A percentile compares a stretch with the other conserved stretches of the same genome.
Evolutionary conservation across 306 rosid genomes (phyloP).

Genomic region (Begonia peltatifolia): DNA sequence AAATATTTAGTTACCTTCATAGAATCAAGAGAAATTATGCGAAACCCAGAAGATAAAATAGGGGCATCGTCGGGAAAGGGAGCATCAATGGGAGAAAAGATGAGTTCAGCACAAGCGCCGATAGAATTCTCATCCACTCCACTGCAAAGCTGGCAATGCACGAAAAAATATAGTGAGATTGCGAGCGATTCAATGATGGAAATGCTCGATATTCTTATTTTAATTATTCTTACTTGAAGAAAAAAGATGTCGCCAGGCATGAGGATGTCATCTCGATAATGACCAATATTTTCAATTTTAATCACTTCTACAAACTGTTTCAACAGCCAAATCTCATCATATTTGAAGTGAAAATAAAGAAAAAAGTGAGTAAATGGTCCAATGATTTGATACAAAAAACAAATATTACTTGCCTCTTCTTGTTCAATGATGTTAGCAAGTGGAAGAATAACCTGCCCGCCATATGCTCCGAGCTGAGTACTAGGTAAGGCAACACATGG

Average conservation of each 20-base stretch:
- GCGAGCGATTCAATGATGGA: too few species aligned
- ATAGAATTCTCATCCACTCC: constrained; percentile 85
- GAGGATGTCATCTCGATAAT: constrained; percentile 69
- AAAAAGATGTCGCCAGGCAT: constrained; percentile 74
- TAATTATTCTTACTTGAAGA: constrained; percentile 51
- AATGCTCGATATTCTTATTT: too few species aligned
- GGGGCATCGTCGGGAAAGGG: constrained; percentile 95
- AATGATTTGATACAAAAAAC: background rate
- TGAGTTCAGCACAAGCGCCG: constrained; percentile 78
- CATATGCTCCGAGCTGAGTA: constrained; percentile 56
- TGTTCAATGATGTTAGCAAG: constrained; percentile 89
- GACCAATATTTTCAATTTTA: constrained; percentile 77
- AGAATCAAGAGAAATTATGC: constrained; percentile 86
- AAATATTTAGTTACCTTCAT: constrained; percentile 26
- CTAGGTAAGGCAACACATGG: constrained; percentile 61
- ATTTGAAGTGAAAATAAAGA: background rate
- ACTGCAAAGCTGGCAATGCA: constrained; percentile 52
- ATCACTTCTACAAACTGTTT: constrained; percentile 85
- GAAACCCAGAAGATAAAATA: constrained; percentile 90
- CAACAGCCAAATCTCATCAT: constrained; percentile 10
- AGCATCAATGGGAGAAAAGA: constrained; percentile 97
- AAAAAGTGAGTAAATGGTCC: too few species aligned
- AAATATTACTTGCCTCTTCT: constrained; percentile 62
- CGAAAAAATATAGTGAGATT: background rate
- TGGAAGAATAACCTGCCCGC: constrained; percentile 95